Percentiles rank a stretch among this genome's conserved stretches.
Evolutionary conservation across 2,329 filamentous ascomycete species (phyloP).

Genomic region (Claviceps digitariae): DNA sequence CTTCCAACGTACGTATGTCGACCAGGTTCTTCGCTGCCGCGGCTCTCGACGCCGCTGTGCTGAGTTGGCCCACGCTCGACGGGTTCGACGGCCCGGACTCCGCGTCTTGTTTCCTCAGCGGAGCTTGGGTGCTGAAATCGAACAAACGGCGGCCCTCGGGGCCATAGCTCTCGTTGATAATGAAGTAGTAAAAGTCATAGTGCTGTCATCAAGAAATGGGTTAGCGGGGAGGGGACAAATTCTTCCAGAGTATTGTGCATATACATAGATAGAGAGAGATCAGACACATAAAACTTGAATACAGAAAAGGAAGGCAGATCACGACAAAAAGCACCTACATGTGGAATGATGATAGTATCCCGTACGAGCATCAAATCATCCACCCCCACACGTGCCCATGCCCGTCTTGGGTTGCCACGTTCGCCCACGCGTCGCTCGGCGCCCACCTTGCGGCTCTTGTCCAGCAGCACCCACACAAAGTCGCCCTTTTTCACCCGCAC

Average conservation of each 20-base stretch:
- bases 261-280: too few relatives aligned
- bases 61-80: conserved; percentile 12
- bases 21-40: conserved; percentile 26
- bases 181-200: conserved; percentile 94
- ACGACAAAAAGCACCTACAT: conserved; percentile 46
- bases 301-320: background rate
- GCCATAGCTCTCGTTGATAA: conserved; percentile 71
- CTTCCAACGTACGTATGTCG: conserved; percentile 52
- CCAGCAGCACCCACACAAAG: conserved; percentile 81
- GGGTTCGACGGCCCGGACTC: background rate
- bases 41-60: conserved; percentile 21
- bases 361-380: conserved; percentile 91
- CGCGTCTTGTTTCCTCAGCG: conserved; percentile 12
- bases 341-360: conserved; percentile 82
- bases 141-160: conserved; percentile 65
- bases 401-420: conserved; percentile 51
- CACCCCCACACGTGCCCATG: conserved; percentile 88
- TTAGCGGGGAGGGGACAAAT: background rate
- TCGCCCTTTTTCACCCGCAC: conserved; percentile 90
- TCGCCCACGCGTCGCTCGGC: conserved; percentile 66
- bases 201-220: conserved; percentile 42
- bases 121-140: conserved; percentile 48
- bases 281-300: too few relatives aligned
- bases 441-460: conserved; percentile 80
- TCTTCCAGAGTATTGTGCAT: background rate